These are phyloP conservation scores for Malus hybrid DNA, from an alignment of 331 rosid species.

Conservation along the genomic window DNA sequence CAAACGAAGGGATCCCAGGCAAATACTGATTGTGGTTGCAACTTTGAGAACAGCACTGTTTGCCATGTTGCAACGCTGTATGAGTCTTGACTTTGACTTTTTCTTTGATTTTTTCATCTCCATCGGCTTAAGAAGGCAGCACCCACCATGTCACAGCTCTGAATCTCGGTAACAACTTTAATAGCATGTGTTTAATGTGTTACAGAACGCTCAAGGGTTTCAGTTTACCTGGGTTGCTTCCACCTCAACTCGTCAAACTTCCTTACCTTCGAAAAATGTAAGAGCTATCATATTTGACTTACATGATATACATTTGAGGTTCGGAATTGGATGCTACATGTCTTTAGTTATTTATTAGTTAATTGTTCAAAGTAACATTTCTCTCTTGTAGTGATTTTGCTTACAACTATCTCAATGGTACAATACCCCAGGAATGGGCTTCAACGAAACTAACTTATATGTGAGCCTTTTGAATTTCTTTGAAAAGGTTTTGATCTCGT, in stretches of 20 bases:
- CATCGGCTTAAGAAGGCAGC: too few species aligned
- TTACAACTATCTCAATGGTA: conserved; percentile 55
- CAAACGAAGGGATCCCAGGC: conserved; percentile 14
- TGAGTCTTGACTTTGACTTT: not conserved
- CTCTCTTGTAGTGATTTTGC: conserved; percentile 55
- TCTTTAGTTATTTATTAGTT: not conserved
- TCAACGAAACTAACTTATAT: conserved; percentile 36
- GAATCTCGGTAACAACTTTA: not conserved
- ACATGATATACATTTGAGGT: too few species aligned
- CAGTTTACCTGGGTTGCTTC: conserved; percentile 73
- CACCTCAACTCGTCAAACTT: conserved; percentile 74
- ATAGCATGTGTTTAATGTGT: conserved; percentile 6
- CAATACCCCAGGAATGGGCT: conserved; percentile 72
- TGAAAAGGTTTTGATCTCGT: conserved; percentile 1
- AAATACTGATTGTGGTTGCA: conserved; percentile 22
- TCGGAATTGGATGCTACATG: not conserved
- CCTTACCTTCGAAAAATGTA: conserved; percentile 61
- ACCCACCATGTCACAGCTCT: not conserved
- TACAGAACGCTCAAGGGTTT: conserved; percentile 39
- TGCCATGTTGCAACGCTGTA: conserved; percentile 77
- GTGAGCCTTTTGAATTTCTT: conserved; percentile 34
- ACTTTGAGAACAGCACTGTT: conserved; percentile 16
- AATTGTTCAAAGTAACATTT: not conserved
- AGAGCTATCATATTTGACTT: not conserved
- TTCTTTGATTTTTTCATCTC: too few species aligned